phyloP scores from a whole-genome alignment of 2,329 filamentous ascomycete genomes.

The Diaporthe sp. region DNA sequence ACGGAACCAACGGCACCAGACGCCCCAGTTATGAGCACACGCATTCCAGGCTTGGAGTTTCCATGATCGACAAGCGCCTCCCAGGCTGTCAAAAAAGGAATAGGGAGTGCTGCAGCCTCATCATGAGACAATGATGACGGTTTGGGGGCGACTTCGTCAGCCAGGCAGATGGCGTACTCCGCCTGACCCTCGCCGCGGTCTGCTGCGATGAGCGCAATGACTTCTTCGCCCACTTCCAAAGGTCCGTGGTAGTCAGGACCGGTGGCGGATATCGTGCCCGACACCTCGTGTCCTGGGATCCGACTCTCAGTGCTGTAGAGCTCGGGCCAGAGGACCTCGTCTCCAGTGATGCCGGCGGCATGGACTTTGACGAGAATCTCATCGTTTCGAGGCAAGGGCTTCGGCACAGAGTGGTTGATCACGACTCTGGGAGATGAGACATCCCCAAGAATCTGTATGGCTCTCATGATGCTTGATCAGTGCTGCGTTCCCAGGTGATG shows the following conservation, averaged over 20 bases:
- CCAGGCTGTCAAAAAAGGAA: slow-evolving; percentile 1
- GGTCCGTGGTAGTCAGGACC: background rate
- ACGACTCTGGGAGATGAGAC: background rate
- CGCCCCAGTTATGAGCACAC: background rate
- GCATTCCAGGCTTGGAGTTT: background rate
- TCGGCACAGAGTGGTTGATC: background rate
- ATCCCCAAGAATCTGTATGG: slow-evolving; percentile 1
- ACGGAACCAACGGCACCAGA: background rate
- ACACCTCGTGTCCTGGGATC: background rate
- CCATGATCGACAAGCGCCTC: background rate
- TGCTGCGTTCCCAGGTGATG: background rate
- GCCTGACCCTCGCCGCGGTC: background rate
- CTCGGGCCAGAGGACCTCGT: slow-evolving; percentile 9
- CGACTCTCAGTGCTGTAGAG: background rate
- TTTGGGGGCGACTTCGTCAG: background rate
- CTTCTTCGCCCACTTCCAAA: background rate
- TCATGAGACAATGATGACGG: background rate
- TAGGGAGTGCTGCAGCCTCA: background rate
- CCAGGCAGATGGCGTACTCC: background rate
- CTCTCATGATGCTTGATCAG: background rate
- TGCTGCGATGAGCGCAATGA: background rate
- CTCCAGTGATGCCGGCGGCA: background rate
- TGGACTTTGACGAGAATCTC: background rate
- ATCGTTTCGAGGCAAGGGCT: background rate
- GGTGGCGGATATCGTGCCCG: background rate